Evolutionary conservation across 345 rosid species (phyloP).

Genomic region (Capsella bursapastoris): DNA sequence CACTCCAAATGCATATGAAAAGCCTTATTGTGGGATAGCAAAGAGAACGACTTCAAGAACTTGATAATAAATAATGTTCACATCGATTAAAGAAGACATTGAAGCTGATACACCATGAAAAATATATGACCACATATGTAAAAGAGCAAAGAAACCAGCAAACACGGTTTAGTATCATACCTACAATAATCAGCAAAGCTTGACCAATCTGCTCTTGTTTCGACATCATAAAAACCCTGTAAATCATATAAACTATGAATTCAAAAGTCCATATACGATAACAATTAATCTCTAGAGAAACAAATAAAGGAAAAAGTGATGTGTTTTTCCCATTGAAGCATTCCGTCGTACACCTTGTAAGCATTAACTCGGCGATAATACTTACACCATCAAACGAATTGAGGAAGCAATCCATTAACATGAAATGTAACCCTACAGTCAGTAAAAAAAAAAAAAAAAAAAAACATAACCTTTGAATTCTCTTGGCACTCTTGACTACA

Average conservation of each 20-base stretch:
- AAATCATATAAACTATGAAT: conserved; percentile 11
- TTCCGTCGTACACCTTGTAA: conserved; percentile 51
- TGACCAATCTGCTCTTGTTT: conserved; percentile 74
- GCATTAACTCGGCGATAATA: neutral
- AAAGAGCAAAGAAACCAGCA: conserved; percentile 1
- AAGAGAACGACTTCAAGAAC: conserved; percentile 4
- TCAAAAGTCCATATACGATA: neutral
- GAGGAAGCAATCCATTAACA: neutral
- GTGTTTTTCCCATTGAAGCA: conserved; percentile 35
- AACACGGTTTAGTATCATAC: conserved; percentile 47
- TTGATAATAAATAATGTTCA: neutral
- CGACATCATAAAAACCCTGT: conserved; percentile 69
- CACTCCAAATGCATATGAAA: conserved; percentile 16
- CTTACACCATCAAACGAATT: neutral
- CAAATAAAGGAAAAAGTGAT: neutral
- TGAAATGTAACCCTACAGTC: neutral
- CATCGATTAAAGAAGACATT: neutral
- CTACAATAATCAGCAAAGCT: conserved; percentile 70
- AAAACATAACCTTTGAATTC: conserved; percentile 54
- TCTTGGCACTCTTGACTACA: conserved; percentile 62
- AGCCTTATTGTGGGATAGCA: neutral
- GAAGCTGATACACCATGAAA: neutral
- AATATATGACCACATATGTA: neutral
- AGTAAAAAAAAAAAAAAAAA: neutral
- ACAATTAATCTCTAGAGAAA: neutral